Base-by-base conservation (phyloP, 495 filamentous ascomycete genomes). In the Mytilinidion resinicola region DNA sequence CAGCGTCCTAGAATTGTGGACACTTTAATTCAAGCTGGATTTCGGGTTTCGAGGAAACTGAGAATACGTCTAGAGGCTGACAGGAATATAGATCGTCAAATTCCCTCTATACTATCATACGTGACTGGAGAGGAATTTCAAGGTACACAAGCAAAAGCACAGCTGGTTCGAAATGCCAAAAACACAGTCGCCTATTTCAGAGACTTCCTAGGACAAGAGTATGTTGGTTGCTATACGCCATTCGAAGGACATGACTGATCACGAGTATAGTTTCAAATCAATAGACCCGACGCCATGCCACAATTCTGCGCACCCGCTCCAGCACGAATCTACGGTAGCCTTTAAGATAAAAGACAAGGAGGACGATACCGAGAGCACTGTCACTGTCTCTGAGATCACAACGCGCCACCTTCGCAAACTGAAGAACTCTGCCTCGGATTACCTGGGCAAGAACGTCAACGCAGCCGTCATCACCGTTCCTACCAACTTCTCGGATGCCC, bases 261-360 rank as follows among this genome's bases (percentile, higher is more conserved):
- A 55, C 37, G 6, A 9, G 11, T 43, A 4, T 61, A 89, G 84
- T 55, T 95, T 91, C 82, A 89, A 91, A 77, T 88, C 87, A 56
- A 93, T 98, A 79, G 93, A 98, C 75, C 89, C 95, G 50, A 95
- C 89, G 34, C 88, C 93, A 68, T 91, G 87, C 77, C 93, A 97
- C 70, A 84, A 89, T 59, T 95, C 92, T 42, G 88, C 91, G 46
- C 93, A 96, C 74, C 95, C 93, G 55, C 72, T 87, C 69, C 88
- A 92, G 63, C 72, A 76, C 67, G 82, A 85, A 46, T 83, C 80
- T 49, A 83, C 82, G 43, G 80, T 95, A 56, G 82, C 90, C 47
- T 97, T 97, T 78, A 86, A 83, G 41, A 79, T 96, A 65, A 78
- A 84, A 67, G 91, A 96, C 69, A 85, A 84, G 67, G 80, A 79